phyloP scores from a whole-genome alignment of 2,329 filamentous ascomycete species.

The Clonostachys solani region DNA sequence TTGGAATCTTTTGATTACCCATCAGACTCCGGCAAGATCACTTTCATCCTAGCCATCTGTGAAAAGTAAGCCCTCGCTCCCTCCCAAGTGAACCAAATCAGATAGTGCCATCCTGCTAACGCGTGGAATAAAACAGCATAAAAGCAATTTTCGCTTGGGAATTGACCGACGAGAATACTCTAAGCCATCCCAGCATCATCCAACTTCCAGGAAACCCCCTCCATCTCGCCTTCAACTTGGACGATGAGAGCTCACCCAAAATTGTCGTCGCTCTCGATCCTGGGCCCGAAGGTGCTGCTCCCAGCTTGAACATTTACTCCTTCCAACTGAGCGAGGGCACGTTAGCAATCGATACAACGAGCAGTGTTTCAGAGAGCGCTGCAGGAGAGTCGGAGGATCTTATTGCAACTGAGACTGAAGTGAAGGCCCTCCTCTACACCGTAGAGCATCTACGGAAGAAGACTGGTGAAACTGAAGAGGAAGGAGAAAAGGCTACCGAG shows the following conservation, averaged over 20 bases:
- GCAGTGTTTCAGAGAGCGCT: slow-evolving; percentile 14
- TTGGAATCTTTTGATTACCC: slow-evolving; percentile 28
- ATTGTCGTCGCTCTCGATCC: no score
- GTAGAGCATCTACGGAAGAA: slow-evolving; percentile 44
- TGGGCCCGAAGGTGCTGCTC: not conserved
- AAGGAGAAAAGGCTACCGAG: slow-evolving; percentile 7
- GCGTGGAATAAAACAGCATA: slow-evolving; percentile 25
- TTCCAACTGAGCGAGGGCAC: slow-evolving; percentile 23
- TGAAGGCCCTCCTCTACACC: slow-evolving; percentile 37
- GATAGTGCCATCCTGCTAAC: slow-evolving; percentile 8
- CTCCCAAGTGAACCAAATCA: not conserved
- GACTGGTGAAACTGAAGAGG: slow-evolving; percentile 14
- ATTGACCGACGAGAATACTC: slow-evolving; percentile 39
- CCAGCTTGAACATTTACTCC: slow-evolving; percentile 21
- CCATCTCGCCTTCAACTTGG: slow-evolving; percentile 29
- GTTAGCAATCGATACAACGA: slow-evolving; percentile 10
- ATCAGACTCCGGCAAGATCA: slow-evolving; percentile 35
- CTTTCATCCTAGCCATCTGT: slow-evolving; percentile 43
- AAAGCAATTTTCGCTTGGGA: slow-evolving; percentile 64
- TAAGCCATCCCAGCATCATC: slow-evolving; percentile 43
- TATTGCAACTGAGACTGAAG: slow-evolving; percentile 28
- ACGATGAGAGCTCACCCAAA: no score
- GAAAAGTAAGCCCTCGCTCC: slow-evolving; percentile 46
- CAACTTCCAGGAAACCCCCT: slow-evolving; percentile 62
- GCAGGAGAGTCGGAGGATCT: slow-evolving; percentile 18